Evolutionary conservation across 148 eudicot genomes (phyloP).

Genomic region (Arctostaphylos glauca): DNA sequence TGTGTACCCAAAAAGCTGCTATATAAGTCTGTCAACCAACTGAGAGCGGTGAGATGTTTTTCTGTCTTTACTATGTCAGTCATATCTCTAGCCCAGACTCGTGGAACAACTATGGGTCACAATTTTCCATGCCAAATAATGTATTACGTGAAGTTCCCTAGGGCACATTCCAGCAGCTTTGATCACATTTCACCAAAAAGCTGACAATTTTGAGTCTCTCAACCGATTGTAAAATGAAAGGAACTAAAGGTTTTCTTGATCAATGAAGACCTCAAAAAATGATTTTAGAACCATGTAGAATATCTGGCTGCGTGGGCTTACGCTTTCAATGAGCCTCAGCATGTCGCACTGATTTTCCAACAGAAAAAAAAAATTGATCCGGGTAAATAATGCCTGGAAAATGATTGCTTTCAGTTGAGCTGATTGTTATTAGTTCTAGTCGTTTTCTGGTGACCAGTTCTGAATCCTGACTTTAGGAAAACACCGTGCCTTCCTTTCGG

Average conservation of each 20-base stretch:
- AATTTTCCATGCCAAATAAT: neutral
- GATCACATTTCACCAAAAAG: neutral
- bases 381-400: conserved; percentile 2
- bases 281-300: neutral
- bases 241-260: neutral
- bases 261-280: neutral
- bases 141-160: neutral
- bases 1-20: conserved; percentile 90
- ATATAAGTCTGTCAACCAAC: conserved; percentile 79
- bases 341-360: neutral
- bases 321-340: neutral
- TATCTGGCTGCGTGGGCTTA: neutral
- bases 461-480: neutral
- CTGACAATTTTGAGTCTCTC: neutral
- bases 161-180: neutral
- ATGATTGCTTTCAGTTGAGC: neutral
- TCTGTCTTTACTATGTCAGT: neutral
- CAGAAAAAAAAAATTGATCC: conserved; percentile 4
- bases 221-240: neutral
- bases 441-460: neutral
- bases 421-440: neutral
- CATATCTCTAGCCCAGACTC: neutral
- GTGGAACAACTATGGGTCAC: neutral
- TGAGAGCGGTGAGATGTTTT: conserved; percentile 60
- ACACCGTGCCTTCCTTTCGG: neutral